Conservation (phyloP, 1,284 basidiomycete species). For the Ustilago esculenta region DNA sequence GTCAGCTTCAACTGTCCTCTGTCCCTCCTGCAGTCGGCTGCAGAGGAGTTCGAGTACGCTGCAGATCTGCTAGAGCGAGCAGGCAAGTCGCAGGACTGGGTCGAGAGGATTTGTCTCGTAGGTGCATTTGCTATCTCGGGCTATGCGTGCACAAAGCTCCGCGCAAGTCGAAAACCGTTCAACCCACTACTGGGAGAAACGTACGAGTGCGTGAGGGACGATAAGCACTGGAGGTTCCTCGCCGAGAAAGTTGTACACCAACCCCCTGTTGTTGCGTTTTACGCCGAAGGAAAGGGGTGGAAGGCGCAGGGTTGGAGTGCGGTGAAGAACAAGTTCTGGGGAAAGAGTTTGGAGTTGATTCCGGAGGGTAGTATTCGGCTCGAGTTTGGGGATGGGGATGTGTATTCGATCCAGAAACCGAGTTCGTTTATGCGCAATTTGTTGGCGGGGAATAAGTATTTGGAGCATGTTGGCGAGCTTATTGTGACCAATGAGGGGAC, state of each 20-base stretch:
- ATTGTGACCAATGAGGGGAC: slow-evolving; percentile 57
- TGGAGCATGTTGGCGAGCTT: slow-evolving; percentile 66
- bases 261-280: slow-evolving; percentile 62
- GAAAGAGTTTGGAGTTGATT: slow-evolving; percentile 65
- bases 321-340: slow-evolving; percentile 68
- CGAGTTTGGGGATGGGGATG: slow-evolving; percentile 62
- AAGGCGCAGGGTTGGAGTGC: slow-evolving; percentile 54
- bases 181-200: slow-evolving; percentile 67
- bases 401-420: slow-evolving; percentile 59
- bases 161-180: slow-evolving; percentile 65
- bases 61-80: slow-evolving; percentile 64
- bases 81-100: slow-evolving; percentile 51
- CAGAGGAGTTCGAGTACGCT: slow-evolving; percentile 67
- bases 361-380: slow-evolving; percentile 56
- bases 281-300: slow-evolving; percentile 65
- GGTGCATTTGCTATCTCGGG: slow-evolving; percentile 63
- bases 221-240: slow-evolving; percentile 58
- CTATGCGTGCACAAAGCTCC: slow-evolving; percentile 62
- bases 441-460: slow-evolving; percentile 66
- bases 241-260: slow-evolving; percentile 67
- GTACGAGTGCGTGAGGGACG: slow-evolving; percentile 64
- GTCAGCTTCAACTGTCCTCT: slow-evolving; percentile 67
- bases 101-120: slow-evolving; percentile 61
- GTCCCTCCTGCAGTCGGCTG: slow-evolving; percentile 62
- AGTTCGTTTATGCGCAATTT: slow-evolving; percentile 66